Conservation (phyloP, 1,284 basidiomycete genomes). For the Cystobasidium pallidum region DNA sequence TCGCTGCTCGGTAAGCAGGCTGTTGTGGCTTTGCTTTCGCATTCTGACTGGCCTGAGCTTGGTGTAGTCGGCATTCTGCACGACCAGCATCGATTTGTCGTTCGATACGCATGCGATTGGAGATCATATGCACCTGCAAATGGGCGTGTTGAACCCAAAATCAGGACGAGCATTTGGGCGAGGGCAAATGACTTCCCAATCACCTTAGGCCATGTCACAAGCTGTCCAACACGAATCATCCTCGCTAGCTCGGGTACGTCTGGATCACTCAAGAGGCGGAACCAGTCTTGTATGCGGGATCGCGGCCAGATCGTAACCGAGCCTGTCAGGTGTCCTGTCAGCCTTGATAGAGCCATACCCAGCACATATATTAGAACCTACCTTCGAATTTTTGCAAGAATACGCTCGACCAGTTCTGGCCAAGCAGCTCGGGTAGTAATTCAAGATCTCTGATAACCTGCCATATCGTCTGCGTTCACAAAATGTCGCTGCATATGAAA, state of each 20-base stretch:
- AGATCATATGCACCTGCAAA: conserved; percentile 80
- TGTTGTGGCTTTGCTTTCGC: not conserved
- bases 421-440: conserved; percentile 80
- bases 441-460: conserved; percentile 89
- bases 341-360: not conserved
- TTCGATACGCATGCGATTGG: conserved; percentile 77
- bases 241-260: conserved; percentile 67
- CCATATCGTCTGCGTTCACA: not conserved
- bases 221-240: conserved; percentile 81
- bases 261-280: conserved; percentile 74
- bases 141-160: not conserved
- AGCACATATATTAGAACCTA: not conserved
- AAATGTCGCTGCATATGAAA: not conserved
- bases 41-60: not conserved
- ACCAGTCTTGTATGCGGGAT: conserved; percentile 71
- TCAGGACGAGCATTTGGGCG: no score
- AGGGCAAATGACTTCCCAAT: conserved; percentile 45
- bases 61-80: conserved; percentile 65
- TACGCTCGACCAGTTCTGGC: conserved; percentile 93
- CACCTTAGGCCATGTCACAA: conserved; percentile 95
- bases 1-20: conserved; percentile 49
- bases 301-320: conserved; percentile 74
- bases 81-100: conserved; percentile 80
- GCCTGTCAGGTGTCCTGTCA: conserved; percentile 53
- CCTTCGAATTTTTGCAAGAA: conserved; percentile 88